Base-by-base conservation (phyloP, 2,329 filamentous ascomycete species). In the Fusarium subtropicale region DNA sequence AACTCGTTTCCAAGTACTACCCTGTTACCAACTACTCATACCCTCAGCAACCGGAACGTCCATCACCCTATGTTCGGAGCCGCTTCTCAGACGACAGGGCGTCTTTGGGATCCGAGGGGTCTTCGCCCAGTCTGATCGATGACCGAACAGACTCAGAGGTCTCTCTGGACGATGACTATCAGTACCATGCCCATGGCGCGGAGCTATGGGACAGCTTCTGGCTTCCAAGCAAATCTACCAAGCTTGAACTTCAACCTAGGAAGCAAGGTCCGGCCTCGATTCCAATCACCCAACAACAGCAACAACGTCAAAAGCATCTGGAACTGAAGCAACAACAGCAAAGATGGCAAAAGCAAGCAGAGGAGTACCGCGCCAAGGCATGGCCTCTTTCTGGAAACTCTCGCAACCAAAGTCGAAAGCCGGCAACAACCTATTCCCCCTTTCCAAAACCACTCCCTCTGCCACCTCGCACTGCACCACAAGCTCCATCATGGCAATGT, bases 191-290 rank as follows among this genome's bases (percentile, higher is more conserved):
- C 22, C 80, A 83, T 33, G 79, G 79, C 7, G 74, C 80, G 28
- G 81, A 84, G 69, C 73, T 86, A 4, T 87, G 85, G 85, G 83
- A 87, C 70, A 83, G 78, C 55, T 87, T 86, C 71, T 86, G 84
- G 84, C 71, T 72, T 39, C 71, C 56, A 11, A 64, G 33, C 48
- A 71, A 67, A 45, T 61, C 65, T 18, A 58, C 68, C 15, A 39
- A 50, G 2, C 20, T 42, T 41, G 67, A 69, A 24, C 46, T 60
- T 34, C 64, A 64, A 22, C 60, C 73, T 12, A 71, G 61, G 47
- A 77, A 77, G 64, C 76, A 79, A 24, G 77, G 77, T 57, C 75
- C 76, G 22, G 77, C 77, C 15, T 60, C 78, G 63, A 73, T 78
- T 10, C 71, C 77, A 15, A 74, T 75, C 11, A 75, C 75, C n/a